phyloP scores from a whole-genome alignment of 108 stramenopile species.

The Skeletonema costatum region DNA sequence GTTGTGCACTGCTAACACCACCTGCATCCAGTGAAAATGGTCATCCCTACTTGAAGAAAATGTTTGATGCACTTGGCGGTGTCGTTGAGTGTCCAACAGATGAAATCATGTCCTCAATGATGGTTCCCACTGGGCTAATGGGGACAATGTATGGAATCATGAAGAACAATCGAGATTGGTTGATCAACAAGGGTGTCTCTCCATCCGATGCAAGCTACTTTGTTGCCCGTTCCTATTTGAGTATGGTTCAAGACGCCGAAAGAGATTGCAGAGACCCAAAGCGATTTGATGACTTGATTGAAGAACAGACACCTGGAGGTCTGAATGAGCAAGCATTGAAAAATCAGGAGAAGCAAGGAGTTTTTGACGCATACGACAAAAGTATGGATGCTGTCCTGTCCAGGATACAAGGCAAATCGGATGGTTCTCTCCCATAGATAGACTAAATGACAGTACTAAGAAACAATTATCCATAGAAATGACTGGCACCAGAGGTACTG shows the following conservation, averaged over 20 bases:
- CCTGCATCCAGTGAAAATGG: constrained; percentile 11
- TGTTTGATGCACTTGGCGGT: constrained; percentile 53
- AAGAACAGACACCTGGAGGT: constrained; percentile 87
- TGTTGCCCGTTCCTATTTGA: constrained; percentile 58
- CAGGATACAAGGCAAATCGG: constrained; percentile 61
- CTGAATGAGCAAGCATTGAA: constrained; percentile 78
- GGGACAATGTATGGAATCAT: constrained; percentile 79
- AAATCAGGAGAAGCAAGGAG: constrained; percentile 65
- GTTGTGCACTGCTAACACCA: constrained; percentile 44
- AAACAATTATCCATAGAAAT: constrained; percentile 26
- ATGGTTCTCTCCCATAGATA: constrained; percentile 50
- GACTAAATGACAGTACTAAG: background rate
- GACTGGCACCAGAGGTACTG: background rate
- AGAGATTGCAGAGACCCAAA: constrained; percentile 42
- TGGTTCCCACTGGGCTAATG: constrained; percentile 73
- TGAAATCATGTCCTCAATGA: constrained; percentile 59
- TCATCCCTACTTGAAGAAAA: constrained; percentile 23
- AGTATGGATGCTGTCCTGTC: constrained; percentile 69
- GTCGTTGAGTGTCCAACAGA: constrained; percentile 59
- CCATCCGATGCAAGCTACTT: constrained; percentile 48
- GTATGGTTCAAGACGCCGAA: constrained; percentile 72
- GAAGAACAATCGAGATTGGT: constrained; percentile 64
- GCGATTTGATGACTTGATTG: constrained; percentile 73
- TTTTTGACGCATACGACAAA: constrained; percentile 52
- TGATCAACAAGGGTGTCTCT: constrained; percentile 52